These are phyloP conservation scores for Kockovaella imperatae DNA, from an alignment of 768 basidiomycete species.

Conservation along the genomic window DNA sequence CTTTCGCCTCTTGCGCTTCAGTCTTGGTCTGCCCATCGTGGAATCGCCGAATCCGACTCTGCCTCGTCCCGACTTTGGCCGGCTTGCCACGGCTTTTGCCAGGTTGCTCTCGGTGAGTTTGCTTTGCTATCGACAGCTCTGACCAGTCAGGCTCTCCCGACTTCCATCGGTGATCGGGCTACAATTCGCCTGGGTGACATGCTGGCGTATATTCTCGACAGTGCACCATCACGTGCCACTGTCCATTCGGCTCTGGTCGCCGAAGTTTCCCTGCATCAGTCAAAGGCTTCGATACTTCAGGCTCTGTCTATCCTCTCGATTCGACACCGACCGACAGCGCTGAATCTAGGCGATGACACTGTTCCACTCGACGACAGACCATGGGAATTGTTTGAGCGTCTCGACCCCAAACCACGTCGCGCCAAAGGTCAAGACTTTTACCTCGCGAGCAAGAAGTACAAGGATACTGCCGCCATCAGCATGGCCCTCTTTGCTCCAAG, in stretches of 20 bases:
- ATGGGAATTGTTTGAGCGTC: slow-evolving; percentile 36
- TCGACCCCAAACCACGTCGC: slow-evolving; percentile 11
- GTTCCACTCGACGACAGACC: slow-evolving; percentile 28
- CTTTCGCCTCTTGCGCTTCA: slow-evolving; percentile 21
- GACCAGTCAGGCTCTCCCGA: slow-evolving; percentile 5
- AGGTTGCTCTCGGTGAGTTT: slow-evolving; percentile 21
- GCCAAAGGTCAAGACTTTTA: slow-evolving; percentile 17
- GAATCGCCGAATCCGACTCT: slow-evolving; percentile 9
- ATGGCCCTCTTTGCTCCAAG: slow-evolving; percentile 24
- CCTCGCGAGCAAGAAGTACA: slow-evolving; percentile 12
- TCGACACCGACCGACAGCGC: background rate
- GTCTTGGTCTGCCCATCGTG: slow-evolving; percentile 12
- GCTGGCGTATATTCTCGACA: slow-evolving; percentile 28
- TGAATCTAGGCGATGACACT: slow-evolving; percentile 4
- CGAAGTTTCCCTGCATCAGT: slow-evolving; percentile 14
- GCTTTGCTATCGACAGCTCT: background rate
- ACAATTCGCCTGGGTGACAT: slow-evolving; percentile 12
- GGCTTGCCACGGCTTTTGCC: slow-evolving; percentile 16
- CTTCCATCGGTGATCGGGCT: background rate
- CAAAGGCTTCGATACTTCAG: slow-evolving; percentile 10
- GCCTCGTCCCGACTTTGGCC: slow-evolving; percentile 27
- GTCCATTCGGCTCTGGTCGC: slow-evolving; percentile 20
- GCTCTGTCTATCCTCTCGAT: slow-evolving; percentile 4
- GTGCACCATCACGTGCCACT: slow-evolving; percentile 21
- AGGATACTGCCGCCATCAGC: slow-evolving; percentile 28